Percentiles rank a stretch among this genome's conserved stretches.
These are phyloP conservation scores for Moesziomyces parantarcticus DNA, from an alignment of 1,284 basidiomycete genomes.

Conservation along the genomic window DNA sequence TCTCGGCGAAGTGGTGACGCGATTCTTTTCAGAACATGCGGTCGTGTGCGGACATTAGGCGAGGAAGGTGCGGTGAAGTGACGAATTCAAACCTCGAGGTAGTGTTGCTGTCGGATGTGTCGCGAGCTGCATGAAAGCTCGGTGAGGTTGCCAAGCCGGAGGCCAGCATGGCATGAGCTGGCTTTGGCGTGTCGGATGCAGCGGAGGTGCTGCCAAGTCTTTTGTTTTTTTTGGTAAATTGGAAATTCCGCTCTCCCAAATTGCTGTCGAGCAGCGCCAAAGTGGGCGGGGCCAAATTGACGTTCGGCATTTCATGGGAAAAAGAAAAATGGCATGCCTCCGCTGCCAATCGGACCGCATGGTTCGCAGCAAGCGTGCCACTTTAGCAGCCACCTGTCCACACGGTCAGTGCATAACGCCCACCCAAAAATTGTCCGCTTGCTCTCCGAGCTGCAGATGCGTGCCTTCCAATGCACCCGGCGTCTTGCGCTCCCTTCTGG, in stretches of 20 bases:
- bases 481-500: neutral
- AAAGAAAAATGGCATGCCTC: too few species aligned
- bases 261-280: neutral
- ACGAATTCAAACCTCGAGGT: neutral
- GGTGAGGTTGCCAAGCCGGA: neutral
- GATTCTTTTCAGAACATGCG: neutral
- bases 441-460: neutral
- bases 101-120: too few species aligned
- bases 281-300: neutral
- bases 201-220: too few species aligned
- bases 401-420: neutral
- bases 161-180: neutral
- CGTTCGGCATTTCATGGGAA: neutral
- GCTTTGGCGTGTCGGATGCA: neutral
- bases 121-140: neutral
- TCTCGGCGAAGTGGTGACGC: too few species aligned
- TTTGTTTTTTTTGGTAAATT: neutral
- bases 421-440: neutral
- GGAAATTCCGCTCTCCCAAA: neutral
- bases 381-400: neutral
- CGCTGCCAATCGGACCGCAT: neutral
- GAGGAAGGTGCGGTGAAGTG: neutral
- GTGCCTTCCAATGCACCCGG: neutral
- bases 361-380: too few species aligned
- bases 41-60: neutral